Percentiles rank a stretch among this genome's conserved stretches.
These are phyloP conservation scores for Suillus discolor DNA, from an alignment of 768 basidiomycete species.

Conservation along the genomic window DNA sequence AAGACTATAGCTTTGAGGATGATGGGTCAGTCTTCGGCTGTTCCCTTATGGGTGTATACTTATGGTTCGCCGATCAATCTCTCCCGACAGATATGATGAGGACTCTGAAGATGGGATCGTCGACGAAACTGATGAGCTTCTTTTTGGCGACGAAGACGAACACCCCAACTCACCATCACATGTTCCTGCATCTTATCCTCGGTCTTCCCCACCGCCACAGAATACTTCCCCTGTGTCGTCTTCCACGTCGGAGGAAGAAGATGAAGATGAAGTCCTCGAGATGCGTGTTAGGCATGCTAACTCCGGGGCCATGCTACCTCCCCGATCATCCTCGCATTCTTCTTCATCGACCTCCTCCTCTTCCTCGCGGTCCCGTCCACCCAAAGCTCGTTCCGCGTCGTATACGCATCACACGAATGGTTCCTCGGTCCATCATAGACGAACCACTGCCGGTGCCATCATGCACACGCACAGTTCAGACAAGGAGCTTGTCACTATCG, in stretches of 20 bases:
- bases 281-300: slow-evolving; percentile 49
- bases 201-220: slow-evolving; percentile 22
- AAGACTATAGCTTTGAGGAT: slow-evolving; percentile 43
- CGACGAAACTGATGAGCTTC: slow-evolving; percentile 47
- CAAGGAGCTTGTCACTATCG: slow-evolving; percentile 67
- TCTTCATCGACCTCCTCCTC: slow-evolving; percentile 27
- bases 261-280: slow-evolving; percentile 62
- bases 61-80: slow-evolving; percentile 12
- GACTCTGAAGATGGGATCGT: slow-evolving; percentile 61
- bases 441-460: slow-evolving; percentile 49
- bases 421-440: slow-evolving; percentile 11
- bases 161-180: slow-evolving; percentile 13
- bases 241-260: slow-evolving; percentile 44
- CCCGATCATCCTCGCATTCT: slow-evolving; percentile 44
- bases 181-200: slow-evolving; percentile 20
- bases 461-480: slow-evolving; percentile 35
- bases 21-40: slow-evolving; percentile 55
- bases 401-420: slow-evolving; percentile 23
- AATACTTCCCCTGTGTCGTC: slow-evolving; percentile 31
- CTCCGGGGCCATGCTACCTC: slow-evolving; percentile 27
- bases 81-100: slow-evolving; percentile 59
- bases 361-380: slow-evolving; percentile 27
- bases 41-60: neutral
- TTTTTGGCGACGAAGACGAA: slow-evolving; percentile 31
- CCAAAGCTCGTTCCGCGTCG: slow-evolving; percentile 34